Evolutionary conservation across 768 basidiomycete genomes (phyloP).

Genomic region (Tubosaeta sp.): DNA sequence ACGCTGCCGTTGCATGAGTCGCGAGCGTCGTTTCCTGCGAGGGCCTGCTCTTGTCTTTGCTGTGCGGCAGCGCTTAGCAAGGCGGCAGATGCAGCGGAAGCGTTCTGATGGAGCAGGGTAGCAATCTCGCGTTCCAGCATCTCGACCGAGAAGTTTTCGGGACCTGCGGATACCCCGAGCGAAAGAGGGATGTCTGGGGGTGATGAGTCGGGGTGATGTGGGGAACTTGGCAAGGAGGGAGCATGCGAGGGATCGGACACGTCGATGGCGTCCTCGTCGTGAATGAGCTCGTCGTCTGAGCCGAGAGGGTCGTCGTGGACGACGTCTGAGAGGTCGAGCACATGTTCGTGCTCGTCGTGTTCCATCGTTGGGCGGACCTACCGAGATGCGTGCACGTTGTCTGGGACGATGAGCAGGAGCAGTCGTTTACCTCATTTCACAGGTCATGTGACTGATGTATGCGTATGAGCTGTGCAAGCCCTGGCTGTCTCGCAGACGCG

Average conservation of each 20-base stretch:
- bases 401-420: slow-evolving; percentile 19
- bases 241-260: slow-evolving; percentile 31
- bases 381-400: slow-evolving; percentile 16
- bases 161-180: slow-evolving; percentile 36
- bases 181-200: slow-evolving; percentile 31
- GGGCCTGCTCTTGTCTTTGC: slow-evolving; percentile 51
- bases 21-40: slow-evolving; percentile 34
- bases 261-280: slow-evolving; percentile 24
- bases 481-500: background rate
- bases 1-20: slow-evolving; percentile 20
- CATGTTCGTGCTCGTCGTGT: slow-evolving; percentile 56
- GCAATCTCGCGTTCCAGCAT: slow-evolving; percentile 78
- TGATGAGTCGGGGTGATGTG: slow-evolving; percentile 14
- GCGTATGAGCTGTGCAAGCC: background rate
- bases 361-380: slow-evolving; percentile 33
- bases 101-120: slow-evolving; percentile 69
- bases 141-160: slow-evolving; percentile 60
- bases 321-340: slow-evolving; percentile 77
- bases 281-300: slow-evolving; percentile 45
- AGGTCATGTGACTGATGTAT: slow-evolving; percentile 21
- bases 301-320: slow-evolving; percentile 75
- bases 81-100: slow-evolving; percentile 63
- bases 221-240: slow-evolving; percentile 23
- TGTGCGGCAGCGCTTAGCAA: slow-evolving; percentile 63
- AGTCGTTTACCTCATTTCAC: slow-evolving; percentile 26